Evolutionary conservation across 805 yeast genomes (phyloP).

Genomic region (Lachancea sp.): DNA sequence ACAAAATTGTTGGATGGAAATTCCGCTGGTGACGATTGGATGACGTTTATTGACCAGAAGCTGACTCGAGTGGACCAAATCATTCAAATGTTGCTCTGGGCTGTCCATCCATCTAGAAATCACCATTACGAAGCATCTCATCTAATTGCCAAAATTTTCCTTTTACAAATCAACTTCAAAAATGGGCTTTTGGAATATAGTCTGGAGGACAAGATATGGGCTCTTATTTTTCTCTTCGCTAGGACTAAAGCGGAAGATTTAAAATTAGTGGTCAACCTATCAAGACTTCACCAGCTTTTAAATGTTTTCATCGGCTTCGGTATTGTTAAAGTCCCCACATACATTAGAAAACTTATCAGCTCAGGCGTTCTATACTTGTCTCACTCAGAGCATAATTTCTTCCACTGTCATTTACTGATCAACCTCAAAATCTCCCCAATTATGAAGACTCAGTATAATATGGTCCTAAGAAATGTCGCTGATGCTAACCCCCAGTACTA

Average conservation of each 20-base stretch:
- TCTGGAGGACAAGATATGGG: constrained; percentile 34
- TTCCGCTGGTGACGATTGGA: constrained; percentile 29
- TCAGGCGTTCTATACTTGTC: constrained; percentile 72
- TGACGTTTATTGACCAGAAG: constrained; percentile 26
- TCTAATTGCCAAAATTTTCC: constrained; percentile 26
- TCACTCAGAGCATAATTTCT: constrained; percentile 43
- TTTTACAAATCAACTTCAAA: constrained; percentile 25
- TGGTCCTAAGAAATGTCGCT: constrained; percentile 46
- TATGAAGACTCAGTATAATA: constrained; percentile 48
- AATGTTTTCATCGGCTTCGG: constrained; percentile 38
- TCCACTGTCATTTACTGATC: constrained; percentile 51
- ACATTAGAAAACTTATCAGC: constrained; percentile 74
- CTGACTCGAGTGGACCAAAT: constrained; percentile 20
- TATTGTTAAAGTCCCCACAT: constrained; percentile 46
- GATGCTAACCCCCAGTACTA: constrained; percentile 35
- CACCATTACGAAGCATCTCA: constrained; percentile 29
- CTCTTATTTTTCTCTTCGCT: constrained; percentile 35
- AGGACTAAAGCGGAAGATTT: constrained; percentile 29
- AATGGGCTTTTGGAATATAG: constrained; percentile 30
- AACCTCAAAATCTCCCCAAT: constrained; percentile 49
- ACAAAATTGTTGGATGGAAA: constrained; percentile 25
- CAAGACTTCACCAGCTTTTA: constrained; percentile 39
- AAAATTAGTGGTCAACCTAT: constrained; percentile 21
- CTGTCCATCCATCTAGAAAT: constrained; percentile 27
- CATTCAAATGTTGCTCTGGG: constrained; percentile 29